Percentiles rank a stretch among this genome's conserved stretches.
Evolutionary conservation across 2,329 filamentous ascomycete genomes (phyloP).

Genomic region (Epichloe baconii): DNA sequence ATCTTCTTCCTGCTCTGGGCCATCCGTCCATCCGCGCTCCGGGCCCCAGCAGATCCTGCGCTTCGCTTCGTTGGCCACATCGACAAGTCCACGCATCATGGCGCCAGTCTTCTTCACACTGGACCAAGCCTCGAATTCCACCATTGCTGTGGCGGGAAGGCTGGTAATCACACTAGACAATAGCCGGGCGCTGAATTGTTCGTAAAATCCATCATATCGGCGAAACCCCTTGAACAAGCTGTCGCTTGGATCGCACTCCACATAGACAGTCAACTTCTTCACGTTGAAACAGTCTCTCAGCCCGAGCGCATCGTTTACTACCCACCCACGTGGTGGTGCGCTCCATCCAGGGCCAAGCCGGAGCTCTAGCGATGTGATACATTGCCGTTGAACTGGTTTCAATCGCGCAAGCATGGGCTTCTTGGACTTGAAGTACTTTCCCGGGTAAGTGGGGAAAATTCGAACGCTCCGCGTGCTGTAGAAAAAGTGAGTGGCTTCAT

Average conservation of each 20-base stretch:
- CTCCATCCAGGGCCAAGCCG: constrained; percentile 62
- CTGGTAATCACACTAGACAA: constrained; percentile 42
- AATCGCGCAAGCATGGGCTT: constrained; percentile 57
- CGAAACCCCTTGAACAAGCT: constrained; percentile 55
- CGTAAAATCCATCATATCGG: constrained; percentile 54
- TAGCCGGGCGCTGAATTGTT: constrained; percentile 47
- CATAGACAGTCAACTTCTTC: constrained; percentile 49
- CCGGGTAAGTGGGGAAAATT: constrained; percentile 52
- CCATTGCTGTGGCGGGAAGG: constrained; percentile 39
- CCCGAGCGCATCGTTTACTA: constrained; percentile 51
- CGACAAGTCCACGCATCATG: constrained; percentile 49
- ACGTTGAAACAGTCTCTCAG: constrained; percentile 48
- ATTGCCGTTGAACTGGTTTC: constrained; percentile 43
- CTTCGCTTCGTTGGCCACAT: constrained; percentile 33
- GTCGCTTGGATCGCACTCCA: constrained; percentile 60
- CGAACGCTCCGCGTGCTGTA: constrained; percentile 51
- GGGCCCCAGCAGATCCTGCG: constrained; percentile 54
- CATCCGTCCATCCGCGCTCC: constrained; percentile 51
- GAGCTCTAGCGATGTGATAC: constrained; percentile 52
- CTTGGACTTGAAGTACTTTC: constrained; percentile 59
- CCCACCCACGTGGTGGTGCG: constrained; percentile 57
- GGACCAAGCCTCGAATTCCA: constrained; percentile 59
- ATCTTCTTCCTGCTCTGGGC: constrained; percentile 22
- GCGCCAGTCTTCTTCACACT: constrained; percentile 51
- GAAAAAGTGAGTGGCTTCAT: constrained; percentile 52